Evolutionary conservation across 352 stramenopile species (phyloP), one percentile per base, ranked within the genome.

Genomic region (Proteromonas lacertae): DNA sequence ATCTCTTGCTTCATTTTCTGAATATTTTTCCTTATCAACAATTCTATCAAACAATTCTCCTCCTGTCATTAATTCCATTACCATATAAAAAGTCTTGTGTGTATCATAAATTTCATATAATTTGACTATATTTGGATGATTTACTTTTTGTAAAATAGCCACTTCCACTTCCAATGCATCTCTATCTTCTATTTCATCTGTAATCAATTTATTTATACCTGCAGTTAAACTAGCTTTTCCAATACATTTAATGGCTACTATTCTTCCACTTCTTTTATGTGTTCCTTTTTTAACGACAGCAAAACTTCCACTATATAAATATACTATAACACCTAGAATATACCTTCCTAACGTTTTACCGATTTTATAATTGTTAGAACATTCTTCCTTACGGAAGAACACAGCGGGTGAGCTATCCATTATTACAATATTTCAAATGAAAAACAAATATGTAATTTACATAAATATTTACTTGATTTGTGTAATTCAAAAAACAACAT

Each of bases 21-120:
- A 69, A 53, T 84, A 87, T 36, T 80, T 75, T 23, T 78, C 62
- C 41, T 79, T 76, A 43, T 76, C 51, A 22, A 83, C 71, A 40
- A 87, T 80, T 36, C 71, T 57, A 42, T 86, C 71, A 43, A 84
- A 88, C 21, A 88, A 58, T 42, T 88, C 72, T 4, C 67, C 69
- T 20, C 71, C 72, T 28, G 55, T 73, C 56, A 76, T 71, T 37
- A 78, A 57, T 42, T 83, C 69, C 60, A 82, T 78, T 42, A 83
- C 64, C 59, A 86, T 74, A 56, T 78, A 76, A 31, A 82, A 74
- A 17, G 62, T 75, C 40, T 73, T 71, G 17, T 68, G 55, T 41
- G 61, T 73, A 48, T 77, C 62, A 41, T 75, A 79, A 12, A 80
- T 59, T 26, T 83, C 64, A 21, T 58, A 55, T n/a, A 83, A 50